Base-by-base conservation (phyloP, 306 rosid species). In the Prunus kanzakura region DNA sequence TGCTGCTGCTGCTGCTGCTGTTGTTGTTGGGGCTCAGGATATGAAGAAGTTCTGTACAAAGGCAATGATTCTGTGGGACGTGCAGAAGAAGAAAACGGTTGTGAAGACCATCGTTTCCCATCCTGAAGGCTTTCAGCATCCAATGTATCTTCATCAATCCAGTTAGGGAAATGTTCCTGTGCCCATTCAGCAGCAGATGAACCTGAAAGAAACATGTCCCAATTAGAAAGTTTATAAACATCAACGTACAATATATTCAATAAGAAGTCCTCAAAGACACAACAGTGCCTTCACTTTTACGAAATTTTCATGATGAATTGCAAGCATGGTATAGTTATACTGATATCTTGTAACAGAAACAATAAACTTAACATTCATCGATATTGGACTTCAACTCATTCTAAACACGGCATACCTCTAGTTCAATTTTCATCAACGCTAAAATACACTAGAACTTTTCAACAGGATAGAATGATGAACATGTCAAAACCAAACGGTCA, bases 21-120 rank as follows among this genome's bases (percentile, higher is more conserved):
- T 76, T 89, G 89, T 79, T 89, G 89, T 79, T 82, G 94, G 82
- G 87, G 98, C 66, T 92, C 99, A 72, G 99, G 96, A 87, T 91
- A 91, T 41, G 99, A 91, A 67, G 92, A 89, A 18, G 97, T 86
- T 86, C 98, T 88, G 82, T 88, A 87, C 88, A 95, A 74, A 76
- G 89, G 75, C 61, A 87, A 87, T 6, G 91, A 76, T 63, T 92
- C 96, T 23, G 78, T 22, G 6, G 84, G 76, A 77, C 73, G 76
- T 60, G 88, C 87, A 80, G 88, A 85, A 71, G 81, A 69, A 83
- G 81, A 69, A 83, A 80, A 86, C 25, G 89, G 93, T 51, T 87
- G 96, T 4, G 96, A 90, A 69, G 97, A 79, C 93, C 86, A 85
- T 79, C 79, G 78, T 75, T 88, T 90, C 70, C 89, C 85, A 60